These are phyloP conservation scores for Gossypium turneri DNA, from an alignment of 345 rosid species.

Conservation along the genomic window DNA sequence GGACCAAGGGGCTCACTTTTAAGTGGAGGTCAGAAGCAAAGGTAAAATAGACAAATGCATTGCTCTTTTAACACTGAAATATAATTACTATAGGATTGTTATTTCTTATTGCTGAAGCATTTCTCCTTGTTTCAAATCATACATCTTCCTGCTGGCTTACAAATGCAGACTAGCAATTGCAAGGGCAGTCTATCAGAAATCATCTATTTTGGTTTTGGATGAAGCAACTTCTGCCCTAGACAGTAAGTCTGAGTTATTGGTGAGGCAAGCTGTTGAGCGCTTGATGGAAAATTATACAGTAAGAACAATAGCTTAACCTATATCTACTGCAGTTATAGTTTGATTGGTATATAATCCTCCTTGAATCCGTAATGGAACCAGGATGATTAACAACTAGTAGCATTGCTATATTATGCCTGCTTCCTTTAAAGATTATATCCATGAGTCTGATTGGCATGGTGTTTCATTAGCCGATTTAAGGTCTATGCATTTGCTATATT, in stretches of 20 bases:
- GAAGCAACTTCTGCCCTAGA: slow-evolving; percentile 98
- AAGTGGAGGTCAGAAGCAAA: slow-evolving; percentile 96
- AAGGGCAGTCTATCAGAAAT: slow-evolving; percentile 80
- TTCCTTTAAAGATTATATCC: neutral
- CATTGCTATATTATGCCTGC: neutral
- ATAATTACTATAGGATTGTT: neutral
- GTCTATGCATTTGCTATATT: neutral
- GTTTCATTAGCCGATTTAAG: neutral
- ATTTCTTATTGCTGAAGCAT: slow-evolving; percentile 3
- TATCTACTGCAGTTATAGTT: neutral
- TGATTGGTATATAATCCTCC: neutral
- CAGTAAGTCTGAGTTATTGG: slow-evolving; percentile 78
- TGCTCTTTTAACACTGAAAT: neutral
- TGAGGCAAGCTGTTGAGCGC: slow-evolving; percentile 78
- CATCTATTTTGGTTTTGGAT: slow-evolving; percentile 80
- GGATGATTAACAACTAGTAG: neutral
- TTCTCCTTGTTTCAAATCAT: neutral
- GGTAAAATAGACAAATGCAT: slow-evolving; percentile 37
- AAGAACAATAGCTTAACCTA: slow-evolving; percentile 20
- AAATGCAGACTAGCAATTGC: slow-evolving; percentile 82
- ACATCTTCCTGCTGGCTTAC: slow-evolving; percentile 1
- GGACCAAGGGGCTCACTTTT: slow-evolving; percentile 88
- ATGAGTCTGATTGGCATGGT: neutral
- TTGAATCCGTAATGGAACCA: neutral
- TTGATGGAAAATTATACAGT: slow-evolving; percentile 82